Conservation (phyloP, 768 basidiomycete genomes). For the Suillus fuscotomentosus region DNA sequence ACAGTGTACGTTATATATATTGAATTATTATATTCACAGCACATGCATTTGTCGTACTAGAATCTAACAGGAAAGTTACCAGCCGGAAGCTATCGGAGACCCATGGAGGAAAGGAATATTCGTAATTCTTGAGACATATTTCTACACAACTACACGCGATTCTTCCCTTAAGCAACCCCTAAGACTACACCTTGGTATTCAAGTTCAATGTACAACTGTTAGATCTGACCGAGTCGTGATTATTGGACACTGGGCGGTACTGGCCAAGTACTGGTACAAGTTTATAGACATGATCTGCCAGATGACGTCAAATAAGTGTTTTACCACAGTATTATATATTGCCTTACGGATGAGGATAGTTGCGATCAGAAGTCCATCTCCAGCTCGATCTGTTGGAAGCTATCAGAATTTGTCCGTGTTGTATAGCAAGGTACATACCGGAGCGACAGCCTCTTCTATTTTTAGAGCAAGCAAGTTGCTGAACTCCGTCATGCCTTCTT, state of each 20-base stretch:
- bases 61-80: too few relatives aligned
- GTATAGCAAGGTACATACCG: slow-evolving; percentile 9
- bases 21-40: too few relatives aligned
- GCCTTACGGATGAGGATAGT: background rate
- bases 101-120: background rate
- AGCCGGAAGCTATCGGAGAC: background rate
- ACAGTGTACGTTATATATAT: background rate
- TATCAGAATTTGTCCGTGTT: background rate
- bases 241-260: background rate
- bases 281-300: background rate
- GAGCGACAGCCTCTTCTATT: slow-evolving; percentile 14
- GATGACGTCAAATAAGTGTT: background rate
- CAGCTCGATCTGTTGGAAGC: slow-evolving; percentile 10
- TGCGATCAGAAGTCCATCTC: slow-evolving; percentile 9
- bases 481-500: slow-evolving; percentile 17
- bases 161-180: background rate
- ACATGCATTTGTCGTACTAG: too few relatives aligned
- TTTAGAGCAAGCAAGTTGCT: slow-evolving; percentile 10
- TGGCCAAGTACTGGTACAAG: background rate
- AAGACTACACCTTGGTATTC: background rate
- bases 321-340: background rate
- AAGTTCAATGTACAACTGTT: background rate
- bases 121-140: background rate
- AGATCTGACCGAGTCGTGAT: background rate
- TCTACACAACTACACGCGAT: background rate